Percentiles rank a stretch among this genome's conserved stretches.
Conservation (phyloP, 2,329 filamentous ascomycete species). For the Paecilomyces variotii region DNA sequence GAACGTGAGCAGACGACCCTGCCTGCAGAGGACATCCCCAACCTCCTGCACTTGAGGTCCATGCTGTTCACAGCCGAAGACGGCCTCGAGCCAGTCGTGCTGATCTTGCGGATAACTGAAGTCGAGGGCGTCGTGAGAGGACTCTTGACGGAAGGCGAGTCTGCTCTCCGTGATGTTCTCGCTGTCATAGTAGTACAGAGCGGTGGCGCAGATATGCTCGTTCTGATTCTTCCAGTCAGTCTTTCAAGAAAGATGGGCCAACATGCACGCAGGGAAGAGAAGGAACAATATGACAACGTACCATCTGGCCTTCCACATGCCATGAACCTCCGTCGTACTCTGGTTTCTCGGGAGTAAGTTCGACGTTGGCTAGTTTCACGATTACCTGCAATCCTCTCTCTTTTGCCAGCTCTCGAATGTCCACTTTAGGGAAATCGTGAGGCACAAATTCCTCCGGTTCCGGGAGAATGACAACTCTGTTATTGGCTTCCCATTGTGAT, state of each 20-base stretch:
- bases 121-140: neutral
- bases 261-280: too few relatives aligned
- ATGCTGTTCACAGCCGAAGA: constrained; percentile 6
- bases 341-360: constrained; percentile 49
- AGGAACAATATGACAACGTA: constrained; percentile 2
- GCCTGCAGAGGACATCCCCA: constrained; percentile 8
- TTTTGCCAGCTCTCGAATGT: neutral
- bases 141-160: constrained; percentile 44
- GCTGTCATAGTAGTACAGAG: constrained; percentile 57
- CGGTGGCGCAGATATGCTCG: constrained; percentile 56
- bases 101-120: constrained; percentile 2
- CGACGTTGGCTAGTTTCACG: constrained; percentile 54
- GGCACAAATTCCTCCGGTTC: constrained; percentile 11
- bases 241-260: neutral
- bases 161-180: constrained; percentile 52
- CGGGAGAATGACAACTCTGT: neutral
- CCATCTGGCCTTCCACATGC: constrained; percentile 39
- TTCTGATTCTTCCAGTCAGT: constrained; percentile 31
- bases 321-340: constrained; percentile 37
- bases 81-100: constrained; percentile 3
- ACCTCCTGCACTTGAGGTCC: constrained; percentile 5
- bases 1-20: constrained; percentile 13
- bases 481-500: neutral
- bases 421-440: neutral
- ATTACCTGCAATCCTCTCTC: constrained; percentile 50